phyloP scores from a whole-genome alignment of 495 filamentous ascomycete genomes.

The Aspergillus wentii region DNA sequence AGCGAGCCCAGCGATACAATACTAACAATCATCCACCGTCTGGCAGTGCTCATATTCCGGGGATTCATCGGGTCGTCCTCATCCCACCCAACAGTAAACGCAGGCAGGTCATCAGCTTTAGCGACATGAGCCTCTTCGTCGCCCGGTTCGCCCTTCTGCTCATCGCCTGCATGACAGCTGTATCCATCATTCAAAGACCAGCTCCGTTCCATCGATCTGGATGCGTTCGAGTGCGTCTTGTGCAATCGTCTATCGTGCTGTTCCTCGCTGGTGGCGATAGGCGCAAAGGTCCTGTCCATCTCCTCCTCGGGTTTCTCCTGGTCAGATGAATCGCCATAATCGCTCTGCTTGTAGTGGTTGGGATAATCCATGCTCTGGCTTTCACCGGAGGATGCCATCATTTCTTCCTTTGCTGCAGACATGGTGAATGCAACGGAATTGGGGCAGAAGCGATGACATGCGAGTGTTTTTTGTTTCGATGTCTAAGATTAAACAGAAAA shows the following conservation, averaged over 20 bases:
- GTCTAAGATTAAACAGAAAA: too few species aligned
- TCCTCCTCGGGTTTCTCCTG: constrained; percentile 9
- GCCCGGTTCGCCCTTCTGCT: constrained; percentile 16
- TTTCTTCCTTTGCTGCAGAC: too few species aligned
- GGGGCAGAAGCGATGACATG: too few species aligned
- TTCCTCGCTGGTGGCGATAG: constrained; percentile 18
- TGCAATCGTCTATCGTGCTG: constrained; percentile 9
- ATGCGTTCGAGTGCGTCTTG: constrained; percentile 17
- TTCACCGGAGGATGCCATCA: too few species aligned
- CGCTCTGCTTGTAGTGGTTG: too few species aligned
- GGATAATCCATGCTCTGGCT: too few species aligned
- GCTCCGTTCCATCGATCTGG: constrained; percentile 29
- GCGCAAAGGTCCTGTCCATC: constrained; percentile 18
- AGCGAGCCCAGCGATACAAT: constrained; percentile 69
- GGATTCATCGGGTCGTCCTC: constrained; percentile 72
- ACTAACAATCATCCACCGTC: constrained; percentile 73
- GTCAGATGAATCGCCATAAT: constrained; percentile 6
- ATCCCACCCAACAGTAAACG: constrained; percentile 66
- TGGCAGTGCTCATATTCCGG: constrained; percentile 56
- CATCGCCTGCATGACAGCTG: constrained; percentile 39
- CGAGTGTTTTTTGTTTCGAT: too few species aligned
- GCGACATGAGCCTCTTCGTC: constrained; percentile 12
- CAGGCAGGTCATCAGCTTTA: constrained; percentile 13
- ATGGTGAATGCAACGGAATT: too few species aligned
- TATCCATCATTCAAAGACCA: constrained; percentile 62